Evolutionary conservation across 78 protist species (phyloP), one percentile per base, ranked within the genome.

Genomic region (Anaeramoeba ignava): DNA sequence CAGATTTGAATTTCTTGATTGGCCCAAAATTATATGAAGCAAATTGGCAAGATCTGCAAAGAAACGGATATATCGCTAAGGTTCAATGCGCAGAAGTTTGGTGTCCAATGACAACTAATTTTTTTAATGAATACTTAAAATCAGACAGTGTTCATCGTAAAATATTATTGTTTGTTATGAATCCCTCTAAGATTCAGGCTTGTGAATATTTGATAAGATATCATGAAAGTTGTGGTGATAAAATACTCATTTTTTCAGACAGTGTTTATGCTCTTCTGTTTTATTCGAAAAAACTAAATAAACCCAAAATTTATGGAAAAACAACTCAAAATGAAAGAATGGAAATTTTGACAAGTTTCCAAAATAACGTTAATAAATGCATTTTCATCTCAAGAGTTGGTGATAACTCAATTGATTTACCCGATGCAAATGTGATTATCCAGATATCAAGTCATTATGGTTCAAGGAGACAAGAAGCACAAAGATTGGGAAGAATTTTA

Each of bases 11-110:
- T 81, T 92, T 82, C 81, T 89, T 96, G 39, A 91, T 98, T 80
- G 99, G 99, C 1, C 99, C 99, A 33, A 98, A 98, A 87, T 90
- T 98, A 82, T 98, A 97, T 89, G 99, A 98, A 67, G 99, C 99
- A 1, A 97, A 97, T 88, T 98, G 99, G 99, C 91, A 95, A 41
- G 99, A 96, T 42, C 89, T 98, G 36, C 92, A 89, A 84, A 78
- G 40, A 27, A 79, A 85, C 78, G 92, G 92, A 81, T 88, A 42
- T 80, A 73, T 94, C 34, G 96, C 96, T 27, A 40, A 78, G 0
- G 94, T 93, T 23, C 83, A 87, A 79, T 93, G 96, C 81, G 83
- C 78, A 0, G 79, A 86, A 42, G 96, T 98, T 40, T 88, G 95
- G 95, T 95, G 98, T 85, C 93, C 90, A 34, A 94, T 97, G 98